Base-by-base conservation (phyloP, 2,329 filamentous ascomycete species). In the Penicillium sp. region DNA sequence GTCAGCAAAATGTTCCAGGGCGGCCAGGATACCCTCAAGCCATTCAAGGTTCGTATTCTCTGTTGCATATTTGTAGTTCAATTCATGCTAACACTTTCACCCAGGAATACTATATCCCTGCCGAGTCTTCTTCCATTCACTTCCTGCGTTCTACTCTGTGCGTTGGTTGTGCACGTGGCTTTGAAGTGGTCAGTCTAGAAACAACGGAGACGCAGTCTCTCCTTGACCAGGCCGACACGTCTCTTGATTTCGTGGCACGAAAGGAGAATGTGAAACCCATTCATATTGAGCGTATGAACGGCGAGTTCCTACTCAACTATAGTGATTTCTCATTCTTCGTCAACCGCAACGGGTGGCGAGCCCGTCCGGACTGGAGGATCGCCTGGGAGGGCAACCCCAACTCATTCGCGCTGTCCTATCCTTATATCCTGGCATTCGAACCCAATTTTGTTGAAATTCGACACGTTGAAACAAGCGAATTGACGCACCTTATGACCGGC, bases 291-390 rank as follows among this genome's bases (percentile, higher is more conserved):
- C 89, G 94, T 44, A 87, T 97, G 70, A 95, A 95, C 64, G 92
- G 93, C 72, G 94, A 99, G 71, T 99, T 99, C 80, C 75, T 99
- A 64, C 86, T 99, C 60, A 97, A 97, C 75, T 99, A 99, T 77
- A 94, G 91, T 5, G 94, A 99, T 72, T 99, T 97, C 75, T 96
- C 91, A 13, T 99, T 99, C 84, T 99, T 97, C 68, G 94, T 99
- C 70, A 97, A 99, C 75, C 86, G 94, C 67, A 97, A 99, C 72
- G 94, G 94, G 37, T 99, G 94, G 94, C 86, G 94, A 60, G 93
- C 93, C 51, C 84, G 92, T 67, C 91, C 92, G 6, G 94, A 99
- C 74, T 99, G 94, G 94, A 87, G 89, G 66, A 96, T 99, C 69
- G 89, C 93, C 60, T 99, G 94, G 94, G 94, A 99, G 77, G 94